These are phyloP conservation scores for Sequoiadendron giganteum DNA, from an alignment of 75 land plant genomes.

Conservation along the genomic window DNA sequence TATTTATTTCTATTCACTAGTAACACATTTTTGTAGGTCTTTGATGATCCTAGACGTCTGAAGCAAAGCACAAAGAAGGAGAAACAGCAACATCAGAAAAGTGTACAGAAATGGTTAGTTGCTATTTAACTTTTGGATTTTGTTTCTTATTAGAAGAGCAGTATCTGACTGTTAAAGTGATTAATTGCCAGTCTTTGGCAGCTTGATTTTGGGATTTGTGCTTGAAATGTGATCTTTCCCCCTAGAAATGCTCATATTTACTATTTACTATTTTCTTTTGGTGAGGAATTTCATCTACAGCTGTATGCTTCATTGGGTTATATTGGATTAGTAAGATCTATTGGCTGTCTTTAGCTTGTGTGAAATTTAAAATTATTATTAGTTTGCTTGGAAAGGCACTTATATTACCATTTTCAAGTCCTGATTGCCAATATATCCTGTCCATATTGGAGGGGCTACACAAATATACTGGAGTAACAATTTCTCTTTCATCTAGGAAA, in stretches of 20 bases:
- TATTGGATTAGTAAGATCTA: background rate
- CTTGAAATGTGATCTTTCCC: background rate
- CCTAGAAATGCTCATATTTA: background rate
- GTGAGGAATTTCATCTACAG: background rate
- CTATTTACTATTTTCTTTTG: background rate
- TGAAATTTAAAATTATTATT: background rate
- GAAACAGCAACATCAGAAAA: conserved; percentile 66
- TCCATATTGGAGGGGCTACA: background rate
- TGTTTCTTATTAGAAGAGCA: background rate
- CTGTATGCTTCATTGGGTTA: background rate
- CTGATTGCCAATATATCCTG: background rate
- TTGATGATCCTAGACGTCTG: conserved; percentile 77
- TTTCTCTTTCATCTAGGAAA: background rate
- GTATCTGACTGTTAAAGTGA: background rate
- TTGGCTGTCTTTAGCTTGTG: background rate
- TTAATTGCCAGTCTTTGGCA: background rate
- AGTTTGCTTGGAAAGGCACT: background rate
- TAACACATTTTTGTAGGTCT: conserved; percentile 37
- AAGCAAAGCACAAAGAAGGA: conserved; percentile 81
- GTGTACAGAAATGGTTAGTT: conserved; percentile 80
- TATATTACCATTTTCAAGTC: background rate
- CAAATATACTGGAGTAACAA: background rate
- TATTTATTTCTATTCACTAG: background rate
- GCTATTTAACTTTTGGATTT: background rate
- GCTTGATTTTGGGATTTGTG: background rate